A percentile compares a stretch with the other conserved stretches of the same genome.
phyloP scores from a whole-genome alignment of 768 basidiomycete genomes.

The Mycena vitilis region DNA sequence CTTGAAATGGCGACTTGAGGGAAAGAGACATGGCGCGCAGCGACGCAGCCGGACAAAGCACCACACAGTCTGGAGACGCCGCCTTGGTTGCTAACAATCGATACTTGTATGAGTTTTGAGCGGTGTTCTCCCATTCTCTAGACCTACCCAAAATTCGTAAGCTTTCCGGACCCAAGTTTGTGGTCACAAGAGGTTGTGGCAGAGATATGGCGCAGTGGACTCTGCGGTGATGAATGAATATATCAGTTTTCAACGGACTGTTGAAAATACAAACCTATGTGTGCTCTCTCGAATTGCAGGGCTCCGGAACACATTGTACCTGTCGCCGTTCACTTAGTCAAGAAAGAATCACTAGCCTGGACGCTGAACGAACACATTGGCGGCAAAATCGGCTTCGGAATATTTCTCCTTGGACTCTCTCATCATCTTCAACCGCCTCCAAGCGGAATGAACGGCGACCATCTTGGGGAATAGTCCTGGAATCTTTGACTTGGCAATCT shows the following conservation, averaged over 20 bases:
- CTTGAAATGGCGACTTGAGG: conserved; percentile 59
- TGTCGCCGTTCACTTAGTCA: conserved; percentile 32
- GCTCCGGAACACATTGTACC: conserved; percentile 63
- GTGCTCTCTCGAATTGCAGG: conserved; percentile 55
- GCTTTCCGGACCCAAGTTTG: conserved; percentile 43
- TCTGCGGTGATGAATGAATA: conserved; percentile 41
- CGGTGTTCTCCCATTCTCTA: not conserved
- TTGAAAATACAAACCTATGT: conserved; percentile 49
- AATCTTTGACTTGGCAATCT: conserved; percentile 31
- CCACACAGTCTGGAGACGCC: conserved; percentile 60
- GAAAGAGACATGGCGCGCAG: conserved; percentile 57
- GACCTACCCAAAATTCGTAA: conserved; percentile 51
- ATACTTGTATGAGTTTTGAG: not conserved
- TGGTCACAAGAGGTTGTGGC: conserved; percentile 53
- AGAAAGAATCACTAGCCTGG: not conserved
- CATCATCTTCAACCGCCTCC: conserved; percentile 58
- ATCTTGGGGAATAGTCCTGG: conserved; percentile 51
- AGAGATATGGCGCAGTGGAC: conserved; percentile 62
- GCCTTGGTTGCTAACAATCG: conserved; percentile 47
- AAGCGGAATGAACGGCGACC: conserved; percentile 55
- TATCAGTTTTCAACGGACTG: conserved; percentile 11
- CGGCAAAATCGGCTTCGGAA: conserved; percentile 66
- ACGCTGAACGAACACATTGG: conserved; percentile 58
- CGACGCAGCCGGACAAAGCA: conserved; percentile 55
- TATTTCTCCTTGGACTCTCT: conserved; percentile 57